These are phyloP conservation scores for Xylaria digitata DNA, from an alignment of 2,329 filamentous ascomycete species.

Conservation along the genomic window DNA sequence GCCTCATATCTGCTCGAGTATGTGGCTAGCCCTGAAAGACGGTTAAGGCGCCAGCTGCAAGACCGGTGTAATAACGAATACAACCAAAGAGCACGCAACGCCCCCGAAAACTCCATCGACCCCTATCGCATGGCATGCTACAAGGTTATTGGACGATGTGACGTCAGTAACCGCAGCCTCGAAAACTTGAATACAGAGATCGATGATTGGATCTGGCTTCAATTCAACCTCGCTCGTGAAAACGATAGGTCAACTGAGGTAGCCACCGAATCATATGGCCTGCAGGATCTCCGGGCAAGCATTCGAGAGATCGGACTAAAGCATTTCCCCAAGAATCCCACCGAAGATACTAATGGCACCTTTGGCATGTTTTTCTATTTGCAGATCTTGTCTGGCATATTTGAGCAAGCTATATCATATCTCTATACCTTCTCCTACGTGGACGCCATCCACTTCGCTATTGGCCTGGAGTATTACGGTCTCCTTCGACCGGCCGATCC, in stretches of 20 bases:
- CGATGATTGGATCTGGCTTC: constrained; percentile 78
- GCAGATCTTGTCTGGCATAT: constrained; percentile 89
- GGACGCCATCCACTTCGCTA: constrained; percentile 93
- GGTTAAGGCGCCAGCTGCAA: constrained; percentile 81
- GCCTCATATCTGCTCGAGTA: constrained; percentile 88
- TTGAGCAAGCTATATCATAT: constrained; percentile 91
- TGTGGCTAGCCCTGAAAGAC: constrained; percentile 78
- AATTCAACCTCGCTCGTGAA: constrained; percentile 76
- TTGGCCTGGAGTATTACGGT: constrained; percentile 89
- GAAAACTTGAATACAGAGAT: constrained; percentile 73
- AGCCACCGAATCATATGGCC: constrained; percentile 72
- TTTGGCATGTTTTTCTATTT: constrained; percentile 95
- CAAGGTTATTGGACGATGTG: constrained; percentile 90
- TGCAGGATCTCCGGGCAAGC: constrained; percentile 77
- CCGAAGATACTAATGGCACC: constrained; percentile 78
- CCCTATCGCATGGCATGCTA: constrained; percentile 98
- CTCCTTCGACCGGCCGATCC: constrained; percentile 89
- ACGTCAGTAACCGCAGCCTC: constrained; percentile 72
- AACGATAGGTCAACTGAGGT: constrained; percentile 72
- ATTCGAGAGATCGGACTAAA: constrained; percentile 90
- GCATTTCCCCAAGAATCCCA: constrained; percentile 84
- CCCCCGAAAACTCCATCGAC: constrained; percentile 87
- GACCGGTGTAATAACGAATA: constrained; percentile 92
- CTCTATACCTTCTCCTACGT: constrained; percentile 92
- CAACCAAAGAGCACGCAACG: constrained; percentile 83